Evolutionary conservation across 164 flowering plant genomes (phyloP), one percentile per base, ranked within the genome.

Genomic region (Cinnamomum chago): DNA sequence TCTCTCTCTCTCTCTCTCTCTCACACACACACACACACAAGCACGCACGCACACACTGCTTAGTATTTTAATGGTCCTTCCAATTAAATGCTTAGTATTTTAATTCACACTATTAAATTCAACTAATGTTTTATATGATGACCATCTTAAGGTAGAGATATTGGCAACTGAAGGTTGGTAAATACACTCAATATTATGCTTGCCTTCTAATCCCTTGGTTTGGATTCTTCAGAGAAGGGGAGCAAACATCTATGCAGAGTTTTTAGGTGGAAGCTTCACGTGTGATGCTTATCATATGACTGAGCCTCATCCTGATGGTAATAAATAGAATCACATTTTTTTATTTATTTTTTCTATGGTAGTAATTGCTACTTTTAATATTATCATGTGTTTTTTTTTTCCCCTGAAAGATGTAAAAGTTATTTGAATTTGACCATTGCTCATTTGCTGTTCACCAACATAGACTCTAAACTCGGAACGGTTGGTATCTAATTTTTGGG

Each of bases 241-340:
- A 62, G 98, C 98, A 74, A 82, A 71, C 18, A 93, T 95, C 62
- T 95, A 95, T 87, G 99, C 99, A 33, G 98, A 95, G 76, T 95
- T 95, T 86, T 87, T 94, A 58, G 99, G 98, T 76, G 98, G 98
- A 81, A 91, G 97, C 84, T 87, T 92, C 83, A 90, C 94, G 25
- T 90, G 84, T 83, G 99, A 96, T 89, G 98, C 98, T 60, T 94
- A 96, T 85, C 99, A 96, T 86, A 89, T 92, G 94, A 94, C 97
- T 65, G 98, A 93, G 82, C 98, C 98, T 78, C 98, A 83, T 74
- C 99, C 98, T 51, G 88, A 95, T 72, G 97, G 99, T 95, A 87
- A 58, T 4, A 17, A 15, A 28, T 28, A 67, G 40, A 67, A 28
- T 67, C 47, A 67, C 47, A 55, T 55, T 20, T 15, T 0, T 4